phyloP scores from a whole-genome alignment of 805 yeast genomes.

The Lachancea waltii region DNA sequence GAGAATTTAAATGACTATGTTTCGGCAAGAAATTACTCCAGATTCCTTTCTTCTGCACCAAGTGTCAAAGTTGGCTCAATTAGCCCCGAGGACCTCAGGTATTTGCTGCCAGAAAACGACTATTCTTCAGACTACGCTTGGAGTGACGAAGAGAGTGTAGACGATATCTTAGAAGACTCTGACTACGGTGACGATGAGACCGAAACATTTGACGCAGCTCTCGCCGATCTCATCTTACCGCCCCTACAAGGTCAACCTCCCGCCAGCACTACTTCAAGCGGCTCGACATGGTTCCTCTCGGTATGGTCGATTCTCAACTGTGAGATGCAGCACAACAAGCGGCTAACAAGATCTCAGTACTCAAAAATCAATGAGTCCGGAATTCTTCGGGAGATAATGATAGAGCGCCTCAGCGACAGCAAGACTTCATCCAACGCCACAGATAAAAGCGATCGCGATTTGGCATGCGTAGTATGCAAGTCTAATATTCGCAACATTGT shows the following conservation, averaged over 20 bases:
- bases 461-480: constrained; percentile 78
- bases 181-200: neutral
- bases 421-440: constrained; percentile 19
- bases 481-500: constrained; percentile 66
- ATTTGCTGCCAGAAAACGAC: constrained; percentile 37
- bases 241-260: neutral
- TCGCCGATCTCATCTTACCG: constrained; percentile 2
- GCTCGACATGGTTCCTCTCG: constrained; percentile 24
- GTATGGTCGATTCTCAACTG: constrained; percentile 26
- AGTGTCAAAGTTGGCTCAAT: constrained; percentile 2
- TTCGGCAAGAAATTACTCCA: constrained; percentile 25
- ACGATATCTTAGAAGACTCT: neutral
- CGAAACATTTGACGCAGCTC: neutral
- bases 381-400: constrained; percentile 26
- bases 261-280: constrained; percentile 9
- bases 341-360: constrained; percentile 35
- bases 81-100: constrained; percentile 19
- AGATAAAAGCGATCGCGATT: constrained; percentile 10
- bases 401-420: constrained; percentile 15
- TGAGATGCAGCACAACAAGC: constrained; percentile 19
- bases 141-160: constrained; percentile 14
- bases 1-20: constrained; percentile 19
- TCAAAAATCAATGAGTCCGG: constrained; percentile 26
- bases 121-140: constrained; percentile 31
- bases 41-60: constrained; percentile 15